These are phyloP conservation scores for Ceratocystis harringtonii DNA, from an alignment of 2,329 filamentous ascomycete species.

Conservation along the genomic window DNA sequence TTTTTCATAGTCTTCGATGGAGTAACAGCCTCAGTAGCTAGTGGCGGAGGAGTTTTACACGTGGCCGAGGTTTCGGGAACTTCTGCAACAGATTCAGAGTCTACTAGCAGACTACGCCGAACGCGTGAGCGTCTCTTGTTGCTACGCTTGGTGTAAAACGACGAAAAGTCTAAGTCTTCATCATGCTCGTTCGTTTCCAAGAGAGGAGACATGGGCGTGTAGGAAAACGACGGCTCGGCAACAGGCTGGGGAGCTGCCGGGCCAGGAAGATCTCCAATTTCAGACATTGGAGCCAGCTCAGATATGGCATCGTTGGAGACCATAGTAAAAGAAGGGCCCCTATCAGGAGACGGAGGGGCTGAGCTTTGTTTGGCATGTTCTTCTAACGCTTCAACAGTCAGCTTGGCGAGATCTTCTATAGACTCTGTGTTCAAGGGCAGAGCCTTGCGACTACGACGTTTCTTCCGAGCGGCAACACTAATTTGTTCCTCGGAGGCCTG, in stretches of 20 bases:
- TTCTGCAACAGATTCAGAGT: slow-evolving; percentile 8
- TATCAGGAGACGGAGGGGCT: slow-evolving; percentile 7
- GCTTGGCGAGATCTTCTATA: slow-evolving; percentile 2
- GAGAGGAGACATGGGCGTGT: background rate
- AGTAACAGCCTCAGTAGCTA: background rate
- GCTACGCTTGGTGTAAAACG: slow-evolving; percentile 4
- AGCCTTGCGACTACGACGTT: slow-evolving; percentile 4
- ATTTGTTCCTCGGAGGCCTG: background rate
- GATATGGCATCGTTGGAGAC: slow-evolving; percentile 12
- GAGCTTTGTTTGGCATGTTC: slow-evolving; percentile 8
- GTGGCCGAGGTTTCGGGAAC: background rate
- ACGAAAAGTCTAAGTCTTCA: slow-evolving; percentile 15
- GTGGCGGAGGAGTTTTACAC: background rate
- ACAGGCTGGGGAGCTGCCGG: background rate
- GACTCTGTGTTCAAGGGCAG: background rate
- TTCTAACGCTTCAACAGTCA: slow-evolving; percentile 13
- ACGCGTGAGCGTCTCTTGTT: slow-evolving; percentile 8
- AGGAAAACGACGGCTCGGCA: background rate
- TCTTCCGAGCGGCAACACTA: slow-evolving; percentile 6
- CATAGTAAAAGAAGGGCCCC: background rate
- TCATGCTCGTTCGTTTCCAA: slow-evolving; percentile 10
- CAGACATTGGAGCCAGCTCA: slow-evolving; percentile 12
- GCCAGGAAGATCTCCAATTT: slow-evolving; percentile 1
- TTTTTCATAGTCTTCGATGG: background rate
- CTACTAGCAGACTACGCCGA: slow-evolving; percentile 5